Evolutionary conservation across 257 asterid species (phyloP), one percentile per base, ranked within the genome.

Genomic region (Prunella vulgaris): DNA sequence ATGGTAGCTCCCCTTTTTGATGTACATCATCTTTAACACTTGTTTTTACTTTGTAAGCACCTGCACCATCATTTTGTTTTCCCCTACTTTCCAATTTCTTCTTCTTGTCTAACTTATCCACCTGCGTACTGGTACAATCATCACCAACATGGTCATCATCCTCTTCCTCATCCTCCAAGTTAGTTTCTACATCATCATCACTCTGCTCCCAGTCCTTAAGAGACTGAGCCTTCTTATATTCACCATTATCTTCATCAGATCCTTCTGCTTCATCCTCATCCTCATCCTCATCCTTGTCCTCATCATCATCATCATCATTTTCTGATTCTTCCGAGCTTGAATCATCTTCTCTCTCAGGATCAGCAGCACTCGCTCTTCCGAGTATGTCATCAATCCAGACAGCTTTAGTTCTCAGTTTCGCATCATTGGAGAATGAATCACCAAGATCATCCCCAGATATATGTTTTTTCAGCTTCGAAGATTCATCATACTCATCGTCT

Each of bases 131-230:
- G 71, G 33, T 20, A 54, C 33, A 76, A 57, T 64, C 74, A 70
- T 64, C 82, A n/a, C 48, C 72, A 0, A 25, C 28, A 25, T 25
- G 28, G 28, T 78, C 80, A 35, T 22, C 69, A 4, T 68, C 77
- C 7, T 71, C 82, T 10, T 76, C 82, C 35, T 80, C 82, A 21
- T 88, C 93, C 74, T 85, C 90, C 70, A 78, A 61, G 66, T 83
- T 67, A 70, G 77, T 75, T 70, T 59, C 86, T 51, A 87, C 49
- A 27, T 93, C 98, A 70, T 90, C 98, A 33, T 91, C 97, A 84
- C 97, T 94, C 78, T 91, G 97, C 75, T 94, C 99, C 99, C 99
- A 93, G 83, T 90, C 99, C 77, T 84, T 88, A 57, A 88, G 72
- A 65, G 88, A 75, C 57, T 58, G 81, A 59, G 76, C 68, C 73